Evolutionary conservation across 2,329 filamentous ascomycete genomes (phyloP), one percentile per base, ranked within the genome.

Genomic region (Coniochaeta pulveracea): DNA sequence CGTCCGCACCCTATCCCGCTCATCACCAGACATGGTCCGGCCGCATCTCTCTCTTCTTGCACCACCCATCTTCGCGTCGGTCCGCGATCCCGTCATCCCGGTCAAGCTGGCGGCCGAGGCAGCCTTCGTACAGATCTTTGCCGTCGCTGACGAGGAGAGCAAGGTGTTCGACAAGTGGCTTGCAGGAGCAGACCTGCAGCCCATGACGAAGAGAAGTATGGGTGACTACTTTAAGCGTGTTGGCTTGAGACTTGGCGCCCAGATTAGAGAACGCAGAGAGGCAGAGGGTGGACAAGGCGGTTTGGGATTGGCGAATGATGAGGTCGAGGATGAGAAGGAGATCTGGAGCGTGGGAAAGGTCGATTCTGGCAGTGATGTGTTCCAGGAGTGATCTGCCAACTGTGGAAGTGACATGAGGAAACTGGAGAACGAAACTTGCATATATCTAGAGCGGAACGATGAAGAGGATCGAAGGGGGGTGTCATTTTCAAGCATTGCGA

Each of bases 141-240:
- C 75, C 26, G 88, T 96, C 2, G 85, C 88, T 1, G 85, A 94
- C 27, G 80, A 88, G 41, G 91, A 95, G 51, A 70, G 67, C 38
- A 78, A 74, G 41, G 76, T 95, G 14, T 96, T 95, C 54, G 88
- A 95, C 47, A 88, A 88, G 59, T 96, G 86, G 58, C 78, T 95
- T 63, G 66, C 72, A 8, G 28, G 28, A 4, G 66, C 72, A 33
- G 72, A 75, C 3, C 57, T 95, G 38, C 67, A 77, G 7, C 59
- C 83, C 1, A 80, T 74, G 25, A 76, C 76, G 12, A 91, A 93
- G 69, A 72, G 89, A 45, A 86, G 80, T 54, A 95, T 98, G 81
- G 72, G 79, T 38, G 91, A 98, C 55, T 98, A 98, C 61, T 96
- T 96, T 63, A 94, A 94, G 68, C 70, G 91, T 26, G 84, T 98